phyloP scores from a whole-genome alignment of 192 early-diverging fungal species.

The Entomortierella lignicola region DNA sequence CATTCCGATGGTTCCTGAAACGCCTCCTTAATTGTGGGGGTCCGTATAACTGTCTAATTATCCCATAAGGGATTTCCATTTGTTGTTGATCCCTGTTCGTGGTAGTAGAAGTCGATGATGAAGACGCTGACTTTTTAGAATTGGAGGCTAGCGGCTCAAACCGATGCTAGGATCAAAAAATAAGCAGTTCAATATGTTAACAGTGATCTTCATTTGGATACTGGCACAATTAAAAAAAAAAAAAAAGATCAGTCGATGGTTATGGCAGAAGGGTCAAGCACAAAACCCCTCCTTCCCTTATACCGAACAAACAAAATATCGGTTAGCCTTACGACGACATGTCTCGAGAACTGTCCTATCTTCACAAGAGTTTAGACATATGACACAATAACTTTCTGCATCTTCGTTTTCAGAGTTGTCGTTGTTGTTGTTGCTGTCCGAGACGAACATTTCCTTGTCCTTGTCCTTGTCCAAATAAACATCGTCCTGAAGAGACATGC shows the following conservation, averaged over 20 bases:
- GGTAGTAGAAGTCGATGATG: not conserved
- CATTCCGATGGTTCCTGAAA: not conserved
- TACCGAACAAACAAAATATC: no score
- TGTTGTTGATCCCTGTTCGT: not conserved
- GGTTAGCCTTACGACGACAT: slow-evolving; percentile 28
- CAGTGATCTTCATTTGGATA: no score
- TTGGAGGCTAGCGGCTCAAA: slow-evolving; percentile 26
- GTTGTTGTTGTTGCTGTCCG: not conserved
- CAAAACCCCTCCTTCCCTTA: not conserved
- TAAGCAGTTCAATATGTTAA: no score
- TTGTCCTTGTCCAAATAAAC: not conserved
- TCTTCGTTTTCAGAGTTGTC: not conserved
- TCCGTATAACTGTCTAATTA: slow-evolving; percentile 28
- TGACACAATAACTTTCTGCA: slow-evolving; percentile 9
- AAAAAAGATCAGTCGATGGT: no score
- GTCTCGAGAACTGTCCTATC: slow-evolving; percentile 24
- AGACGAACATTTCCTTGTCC: not conserved
- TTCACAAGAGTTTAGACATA: slow-evolving; percentile 26
- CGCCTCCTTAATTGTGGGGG: slow-evolving; percentile 23
- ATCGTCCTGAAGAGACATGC: not conserved
- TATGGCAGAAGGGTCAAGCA: no score
- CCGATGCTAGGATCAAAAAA: not conserved
- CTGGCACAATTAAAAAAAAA: no score
- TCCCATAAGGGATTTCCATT: slow-evolving; percentile 15
- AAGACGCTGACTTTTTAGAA: not conserved